Base-by-base conservation (phyloP, 148 eudicot genomes). In the Mesembryanthemum crystallinum region DNA sequence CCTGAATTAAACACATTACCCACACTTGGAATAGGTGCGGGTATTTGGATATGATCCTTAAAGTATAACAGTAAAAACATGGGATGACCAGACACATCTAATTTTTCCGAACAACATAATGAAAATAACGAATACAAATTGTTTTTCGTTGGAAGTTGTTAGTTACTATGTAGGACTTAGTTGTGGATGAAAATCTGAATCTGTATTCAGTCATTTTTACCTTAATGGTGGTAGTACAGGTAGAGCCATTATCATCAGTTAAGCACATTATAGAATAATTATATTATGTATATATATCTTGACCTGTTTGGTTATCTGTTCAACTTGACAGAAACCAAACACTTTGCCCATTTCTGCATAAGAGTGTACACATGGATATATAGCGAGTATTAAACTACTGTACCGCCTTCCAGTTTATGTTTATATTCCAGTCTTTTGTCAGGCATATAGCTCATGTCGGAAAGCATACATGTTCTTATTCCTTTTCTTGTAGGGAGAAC, bases 331-430 rank as follows among this genome's bases (percentile, higher is more conserved):
- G 8, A 64, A 64, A 71, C 78, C 75, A 69, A 62, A 49, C 54
- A 71, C 72, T 54, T 75, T 64, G 76, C 79, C 79, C 82, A 70
- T 75, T 74, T 74, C 82, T 75, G 74, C 71, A 69, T 51, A 42
- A 27, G 32, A 21, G 45, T 37, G 42, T 57, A 61, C 57, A 74
- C 55, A 67, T 47, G 69, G 24, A 69, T 27, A 25, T 35, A 35
- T 35, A 30, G 5, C 49, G 39, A 23, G 23, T 43, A 72, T 66
- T 81, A 81, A 68, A 68, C 67, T 62, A 76, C 51, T 43, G 20
- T 32, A 76, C 52, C 62, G 25, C 66, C 61, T 72, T 77, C 30
- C 57, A 69, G 47, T 23, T 58, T 37, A 57, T 76, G 64, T 64
- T 20, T 78, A 73, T 67, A 69, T 42, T 62, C 61, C 67, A 55